Evolutionary conservation across 257 asterid species (phyloP).

Genomic region (Nicotiana paniculata): DNA sequence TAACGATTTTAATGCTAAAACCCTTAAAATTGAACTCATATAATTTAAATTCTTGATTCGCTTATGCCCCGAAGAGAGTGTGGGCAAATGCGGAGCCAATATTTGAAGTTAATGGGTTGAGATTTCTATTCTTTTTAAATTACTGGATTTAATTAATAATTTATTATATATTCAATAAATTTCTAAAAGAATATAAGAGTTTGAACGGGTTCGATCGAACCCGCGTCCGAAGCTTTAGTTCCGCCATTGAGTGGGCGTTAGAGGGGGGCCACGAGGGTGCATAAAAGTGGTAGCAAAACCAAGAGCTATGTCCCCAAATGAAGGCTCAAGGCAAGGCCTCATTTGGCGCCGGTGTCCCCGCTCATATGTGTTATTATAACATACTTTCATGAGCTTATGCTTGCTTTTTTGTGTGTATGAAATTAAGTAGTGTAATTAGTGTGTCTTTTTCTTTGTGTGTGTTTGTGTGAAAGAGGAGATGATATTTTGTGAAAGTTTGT

Average conservation of each 20-base stretch:
- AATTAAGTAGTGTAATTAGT: neutral
- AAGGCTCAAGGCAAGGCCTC: conserved; percentile 36
- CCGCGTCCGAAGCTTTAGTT: too few relatives aligned
- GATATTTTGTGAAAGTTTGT: neutral
- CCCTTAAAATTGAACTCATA: too few relatives aligned
- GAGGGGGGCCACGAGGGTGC: conserved; percentile 8
- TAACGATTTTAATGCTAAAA: too few relatives aligned
- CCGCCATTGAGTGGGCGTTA: too few relatives aligned
- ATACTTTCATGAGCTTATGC: neutral
- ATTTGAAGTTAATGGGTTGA: too few relatives aligned
- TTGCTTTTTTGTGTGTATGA: neutral
- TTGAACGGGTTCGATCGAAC: too few relatives aligned
- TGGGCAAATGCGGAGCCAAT: neutral
- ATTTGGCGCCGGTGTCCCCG: conserved; percentile 62
- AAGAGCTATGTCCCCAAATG: conserved; percentile 47
- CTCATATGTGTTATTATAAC: conserved; percentile 9
- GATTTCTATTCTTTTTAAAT: too few relatives aligned
- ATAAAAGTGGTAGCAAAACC: conserved; percentile 24
- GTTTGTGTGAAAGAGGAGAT: neutral
- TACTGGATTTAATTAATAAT: too few relatives aligned
- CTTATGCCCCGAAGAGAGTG: neutral
- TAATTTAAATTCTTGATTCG: too few relatives aligned
- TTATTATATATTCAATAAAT: too few relatives aligned
- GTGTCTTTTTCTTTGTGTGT: neutral
- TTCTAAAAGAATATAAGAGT: too few relatives aligned